Evolutionary conservation across 352 stramenopile genomes (phyloP).

Genomic region (Phytophthora hybrid): DNA sequence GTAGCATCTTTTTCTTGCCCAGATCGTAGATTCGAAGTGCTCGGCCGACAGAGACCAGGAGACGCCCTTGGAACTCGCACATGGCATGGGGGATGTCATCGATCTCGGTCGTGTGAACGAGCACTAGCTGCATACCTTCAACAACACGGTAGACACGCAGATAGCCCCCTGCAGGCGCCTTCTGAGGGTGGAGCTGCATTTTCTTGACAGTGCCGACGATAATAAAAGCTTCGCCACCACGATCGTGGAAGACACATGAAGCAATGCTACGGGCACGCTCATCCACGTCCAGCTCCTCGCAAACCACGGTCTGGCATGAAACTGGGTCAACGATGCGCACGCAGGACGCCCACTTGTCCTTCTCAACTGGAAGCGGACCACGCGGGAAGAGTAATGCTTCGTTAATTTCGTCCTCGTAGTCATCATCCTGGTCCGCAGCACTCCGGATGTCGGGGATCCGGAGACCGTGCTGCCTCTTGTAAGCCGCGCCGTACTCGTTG

Average conservation of each 20-base stretch:
- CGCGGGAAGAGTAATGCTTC: conserved; percentile 79
- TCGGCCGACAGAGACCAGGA: conserved; percentile 97
- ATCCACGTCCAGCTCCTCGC: conserved; percentile 94
- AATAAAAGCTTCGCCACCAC: conserved; percentile 97
- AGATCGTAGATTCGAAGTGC: conserved; percentile 98
- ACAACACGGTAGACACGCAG: conserved; percentile 96
- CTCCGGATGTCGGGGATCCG: conserved; percentile 67
- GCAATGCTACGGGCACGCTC: conserved; percentile 95
- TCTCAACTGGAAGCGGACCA: conserved; percentile 62
- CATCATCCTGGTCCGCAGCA: conserved; percentile 62
- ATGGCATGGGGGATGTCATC: conserved; percentile 97
- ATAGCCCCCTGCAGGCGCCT: conserved; percentile 67
- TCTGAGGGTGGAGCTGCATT: conserved; percentile 94
- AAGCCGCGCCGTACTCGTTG: conserved; percentile 94
- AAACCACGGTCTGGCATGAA: conserved; percentile 85
- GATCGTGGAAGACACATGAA: conserved; percentile 95
- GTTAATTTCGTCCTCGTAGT: conserved; percentile 88
- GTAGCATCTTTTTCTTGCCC: conserved; percentile 98
- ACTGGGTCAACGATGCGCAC: conserved; percentile 98
- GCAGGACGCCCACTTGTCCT: conserved; percentile 96
- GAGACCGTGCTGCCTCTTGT: conserved; percentile 88
- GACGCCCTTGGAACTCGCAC: conserved; percentile 97
- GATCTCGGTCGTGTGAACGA: conserved; percentile 97
- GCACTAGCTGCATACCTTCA: conserved; percentile 92
- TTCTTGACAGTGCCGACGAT: conserved; percentile 96